A percentile compares a stretch with the other conserved stretches of the same genome.
These are phyloP conservation scores for Sabuloglossum arenarium DNA, from an alignment of 495 filamentous ascomycete species.

Conservation along the genomic window DNA sequence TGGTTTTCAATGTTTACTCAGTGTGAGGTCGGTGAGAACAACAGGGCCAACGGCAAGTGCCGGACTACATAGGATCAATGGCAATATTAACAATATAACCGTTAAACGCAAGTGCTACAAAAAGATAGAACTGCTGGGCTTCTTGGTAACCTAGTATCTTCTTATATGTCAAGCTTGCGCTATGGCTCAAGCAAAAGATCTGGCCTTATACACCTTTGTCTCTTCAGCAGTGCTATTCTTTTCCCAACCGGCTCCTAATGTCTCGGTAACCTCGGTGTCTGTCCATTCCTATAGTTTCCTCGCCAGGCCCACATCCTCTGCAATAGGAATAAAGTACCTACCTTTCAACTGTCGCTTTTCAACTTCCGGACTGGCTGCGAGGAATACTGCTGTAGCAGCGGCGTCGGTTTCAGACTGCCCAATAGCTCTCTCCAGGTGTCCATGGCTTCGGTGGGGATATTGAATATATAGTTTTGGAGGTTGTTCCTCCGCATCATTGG, in stretches of 20 bases:
- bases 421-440: slow-evolving; percentile 16
- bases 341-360: slow-evolving; percentile 10
- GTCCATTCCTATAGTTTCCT: slow-evolving; percentile 16
- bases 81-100: too few relatives aligned
- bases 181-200: too few relatives aligned
- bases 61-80: too few relatives aligned
- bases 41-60: too few relatives aligned
- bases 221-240: neutral
- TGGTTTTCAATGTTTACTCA: too few relatives aligned
- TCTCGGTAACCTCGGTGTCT: slow-evolving; percentile 5
- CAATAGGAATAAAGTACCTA: slow-evolving; percentile 19
- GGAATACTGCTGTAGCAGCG: slow-evolving; percentile 21
- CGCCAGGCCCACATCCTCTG: slow-evolving; percentile 13
- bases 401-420: slow-evolving; percentile 19
- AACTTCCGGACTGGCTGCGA: slow-evolving; percentile 13
- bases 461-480: slow-evolving; percentile 22
- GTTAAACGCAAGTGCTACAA: too few relatives aligned
- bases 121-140: too few relatives aligned
- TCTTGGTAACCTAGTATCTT: too few relatives aligned
- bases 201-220: too few relatives aligned
- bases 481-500: too few relatives aligned
- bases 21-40: too few relatives aligned
- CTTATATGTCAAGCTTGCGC: too few relatives aligned
- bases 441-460: slow-evolving; percentile 20
- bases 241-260: slow-evolving; percentile 6